These are phyloP conservation scores for Macadamia integrifolia DNA, from an alignment of 164 flowering plant species.

Conservation along the genomic window DNA sequence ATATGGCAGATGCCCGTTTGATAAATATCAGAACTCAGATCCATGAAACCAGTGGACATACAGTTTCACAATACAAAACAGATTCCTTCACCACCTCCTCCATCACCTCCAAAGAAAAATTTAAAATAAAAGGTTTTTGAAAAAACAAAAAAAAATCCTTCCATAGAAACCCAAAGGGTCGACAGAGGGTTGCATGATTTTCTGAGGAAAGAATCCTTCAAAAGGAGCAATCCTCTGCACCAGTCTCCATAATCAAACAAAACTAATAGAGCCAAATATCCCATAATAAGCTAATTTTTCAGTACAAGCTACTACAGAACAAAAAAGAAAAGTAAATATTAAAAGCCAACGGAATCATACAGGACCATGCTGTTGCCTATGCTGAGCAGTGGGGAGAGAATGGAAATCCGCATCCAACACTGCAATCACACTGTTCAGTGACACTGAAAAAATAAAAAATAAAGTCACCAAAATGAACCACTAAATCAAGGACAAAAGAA, in stretches of 20 bases:
- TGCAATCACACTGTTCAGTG: constrained; percentile 88
- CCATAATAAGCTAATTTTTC: background rate
- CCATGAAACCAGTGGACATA: no score
- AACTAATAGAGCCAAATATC: background rate
- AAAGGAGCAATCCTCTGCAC: no score
- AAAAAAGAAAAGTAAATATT: background rate
- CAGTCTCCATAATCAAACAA: background rate
- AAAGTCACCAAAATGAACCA: background rate
- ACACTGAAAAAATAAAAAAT: constrained; percentile 48
- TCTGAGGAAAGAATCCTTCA: background rate
- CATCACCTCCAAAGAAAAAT: background rate
- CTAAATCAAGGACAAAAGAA: no score
- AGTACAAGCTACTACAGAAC: background rate
- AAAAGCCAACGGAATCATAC: constrained; percentile 44
- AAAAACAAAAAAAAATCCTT: background rate
- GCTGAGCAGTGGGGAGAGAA: constrained; percentile 85
- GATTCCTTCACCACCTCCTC: no score
- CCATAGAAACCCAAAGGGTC: no score
- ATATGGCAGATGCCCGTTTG: no score
- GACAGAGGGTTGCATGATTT: no score
- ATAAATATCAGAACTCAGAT: no score
- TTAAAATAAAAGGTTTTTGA: no score
- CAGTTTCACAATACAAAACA: no score
- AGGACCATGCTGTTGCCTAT: constrained; percentile 92
- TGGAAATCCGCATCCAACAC: constrained; percentile 99